Percentiles rank a stretch among this genome's conserved stretches.
These are phyloP conservation scores for Kwoniella dejecticola DNA, from an alignment of 768 basidiomycete species.

Conservation along the genomic window DNA sequence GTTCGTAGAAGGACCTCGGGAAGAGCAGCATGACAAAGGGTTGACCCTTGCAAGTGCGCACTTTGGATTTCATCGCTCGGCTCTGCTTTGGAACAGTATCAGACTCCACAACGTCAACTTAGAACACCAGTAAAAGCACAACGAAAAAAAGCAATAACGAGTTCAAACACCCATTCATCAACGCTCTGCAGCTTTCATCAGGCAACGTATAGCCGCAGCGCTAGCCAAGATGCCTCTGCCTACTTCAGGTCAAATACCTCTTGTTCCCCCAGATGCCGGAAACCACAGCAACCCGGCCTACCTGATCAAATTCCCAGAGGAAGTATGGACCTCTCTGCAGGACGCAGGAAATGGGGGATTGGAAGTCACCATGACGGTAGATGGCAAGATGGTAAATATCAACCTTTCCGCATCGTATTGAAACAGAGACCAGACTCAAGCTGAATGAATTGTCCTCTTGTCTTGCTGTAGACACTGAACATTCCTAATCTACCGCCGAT, in stretches of 20 bases:
- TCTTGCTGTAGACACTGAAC: slow-evolving; percentile 24
- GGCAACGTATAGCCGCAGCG: neutral
- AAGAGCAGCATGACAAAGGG: neutral
- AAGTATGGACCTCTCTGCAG: slow-evolving; percentile 30
- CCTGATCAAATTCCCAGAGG: slow-evolving; percentile 37
- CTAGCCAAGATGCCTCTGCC: slow-evolving; percentile 13
- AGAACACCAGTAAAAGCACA: neutral
- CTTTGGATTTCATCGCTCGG: neutral
- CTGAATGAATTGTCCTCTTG: neutral
- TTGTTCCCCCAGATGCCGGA: neutral
- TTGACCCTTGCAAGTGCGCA: neutral
- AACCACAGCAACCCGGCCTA: slow-evolving; percentile 28
- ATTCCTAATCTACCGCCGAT: slow-evolving; percentile 24
- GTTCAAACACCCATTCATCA: neutral
- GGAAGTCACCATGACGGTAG: slow-evolving; percentile 16
- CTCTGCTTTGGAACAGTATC: neutral
- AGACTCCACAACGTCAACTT: neutral
- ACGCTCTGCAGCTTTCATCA: neutral
- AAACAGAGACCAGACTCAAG: neutral
- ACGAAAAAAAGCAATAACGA: too few relatives aligned
- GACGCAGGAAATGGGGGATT: slow-evolving; percentile 8
- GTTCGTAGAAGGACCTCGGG: neutral
- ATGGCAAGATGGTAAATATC: slow-evolving; percentile 27
- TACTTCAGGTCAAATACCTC: slow-evolving; percentile 9
- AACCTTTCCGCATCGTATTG: neutral